Base-by-base conservation (phyloP, 495 filamentous ascomycete species). In the Amniculicola lignicola region DNA sequence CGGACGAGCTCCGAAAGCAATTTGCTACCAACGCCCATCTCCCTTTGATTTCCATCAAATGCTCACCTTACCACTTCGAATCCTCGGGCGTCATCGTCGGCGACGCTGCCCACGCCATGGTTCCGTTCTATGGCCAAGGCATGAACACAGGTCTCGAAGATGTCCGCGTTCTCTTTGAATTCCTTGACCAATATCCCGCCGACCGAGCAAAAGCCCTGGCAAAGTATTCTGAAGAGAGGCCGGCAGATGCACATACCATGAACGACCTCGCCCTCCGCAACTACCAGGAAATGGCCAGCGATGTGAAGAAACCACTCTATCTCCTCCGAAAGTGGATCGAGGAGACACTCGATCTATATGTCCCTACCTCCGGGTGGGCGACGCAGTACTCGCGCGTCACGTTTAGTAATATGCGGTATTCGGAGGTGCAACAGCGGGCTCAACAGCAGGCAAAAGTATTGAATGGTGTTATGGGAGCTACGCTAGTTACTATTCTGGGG, bases 101-200 rank as follows among this genome's bases (percentile, higher is more conserved):
- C 43, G 93, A 98, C 64, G 90, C 93, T 19, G 93, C 93, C 5
- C 94, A 98, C 71, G 94, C 93, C 41, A 96, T 98, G 81, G 89
- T 98, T 0, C 93, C 94, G 1, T 74, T 74, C 62, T 74, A 74
- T 54, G 71, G 71, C 7, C 71, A 74, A 46, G 71, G 71, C 51
- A 73, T 74, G 70, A 74, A 74, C 61, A 65, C 70, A 16, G 71
- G 71, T 0, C 59, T 74, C 1, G 71, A 74, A 62, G 71, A 74
- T 44, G 70, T 74, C 5, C 66, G 68, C 2, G 61, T 69, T 4
- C 63, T 98, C 21, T 78, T 92, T 24, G 86, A 92, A 64, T 75
- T 80, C 56, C 78, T 91, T 53, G 76, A 72, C 39, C 33, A 54
- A 1, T 59, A 76, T 22, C 61, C 70, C 21, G 71, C 82, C 16